Conservation (phyloP, 306 rosid species). For the Spatholobus suberectus region DNA sequence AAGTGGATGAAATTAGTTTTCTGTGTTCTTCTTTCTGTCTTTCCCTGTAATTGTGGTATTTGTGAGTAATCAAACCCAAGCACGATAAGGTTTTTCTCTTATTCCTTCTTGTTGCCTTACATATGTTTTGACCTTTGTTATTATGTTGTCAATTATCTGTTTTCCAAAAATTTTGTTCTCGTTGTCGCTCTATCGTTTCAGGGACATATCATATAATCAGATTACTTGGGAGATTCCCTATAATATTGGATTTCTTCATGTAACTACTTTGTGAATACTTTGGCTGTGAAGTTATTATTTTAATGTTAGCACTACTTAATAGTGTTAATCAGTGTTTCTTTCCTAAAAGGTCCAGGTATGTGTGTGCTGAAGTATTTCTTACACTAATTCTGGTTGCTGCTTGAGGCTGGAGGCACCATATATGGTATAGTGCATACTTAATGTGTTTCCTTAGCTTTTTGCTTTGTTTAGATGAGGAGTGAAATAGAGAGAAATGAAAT, state of each 20-base stretch:
- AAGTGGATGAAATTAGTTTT: too few relatives aligned
- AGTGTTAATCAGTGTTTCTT: too few relatives aligned
- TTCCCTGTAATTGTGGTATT: constrained; percentile 94
- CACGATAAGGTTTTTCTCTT: background rate
- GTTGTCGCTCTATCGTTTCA: constrained; percentile 24
- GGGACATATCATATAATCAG: constrained; percentile 88
- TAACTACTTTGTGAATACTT: constrained; percentile 82
- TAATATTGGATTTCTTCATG: constrained; percentile 96
- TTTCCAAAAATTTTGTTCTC: background rate
- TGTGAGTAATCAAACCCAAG: constrained; percentile 66
- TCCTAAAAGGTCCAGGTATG: too few relatives aligned
- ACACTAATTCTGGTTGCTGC: too few relatives aligned
- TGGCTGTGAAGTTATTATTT: background rate
- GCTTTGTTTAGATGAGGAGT: too few relatives aligned
- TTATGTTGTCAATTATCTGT: background rate
- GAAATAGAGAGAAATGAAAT: too few relatives aligned
- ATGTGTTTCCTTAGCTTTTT: too few relatives aligned
- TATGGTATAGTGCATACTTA: too few relatives aligned
- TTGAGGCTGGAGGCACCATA: too few relatives aligned
- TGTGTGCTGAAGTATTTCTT: too few relatives aligned
- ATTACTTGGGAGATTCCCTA: constrained; percentile 88
- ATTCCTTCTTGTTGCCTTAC: background rate
- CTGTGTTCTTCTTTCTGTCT: too few relatives aligned
- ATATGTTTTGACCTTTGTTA: background rate
- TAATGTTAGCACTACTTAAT: background rate